phyloP scores from a whole-genome alignment of 371 early-diverging fungal genomes.

The Saksenaea oblongispora region DNA sequence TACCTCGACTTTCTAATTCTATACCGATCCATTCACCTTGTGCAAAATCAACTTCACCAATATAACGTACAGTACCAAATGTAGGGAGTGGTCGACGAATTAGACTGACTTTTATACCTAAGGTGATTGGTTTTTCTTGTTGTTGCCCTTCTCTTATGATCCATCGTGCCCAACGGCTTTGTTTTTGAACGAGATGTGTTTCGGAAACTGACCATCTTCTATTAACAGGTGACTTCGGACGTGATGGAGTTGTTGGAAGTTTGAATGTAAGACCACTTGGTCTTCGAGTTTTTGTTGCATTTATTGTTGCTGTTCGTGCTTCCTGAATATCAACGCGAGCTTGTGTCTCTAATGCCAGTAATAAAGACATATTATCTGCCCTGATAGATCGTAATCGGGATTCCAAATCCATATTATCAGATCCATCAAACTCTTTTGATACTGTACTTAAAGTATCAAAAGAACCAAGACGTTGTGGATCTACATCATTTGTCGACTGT shows the following conservation, averaged over 20 bases:
- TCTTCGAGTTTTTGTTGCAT: not conserved
- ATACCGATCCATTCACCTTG: conserved; percentile 41
- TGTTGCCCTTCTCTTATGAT: not conserved
- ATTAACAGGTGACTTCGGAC: not conserved
- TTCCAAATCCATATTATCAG: conserved; percentile 16
- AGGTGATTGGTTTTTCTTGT: conserved; percentile 1
- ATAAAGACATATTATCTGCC: conserved; percentile 32
- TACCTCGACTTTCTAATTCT: conserved; percentile 40
- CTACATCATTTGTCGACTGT: not conserved
- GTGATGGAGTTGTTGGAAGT: conserved; percentile 28
- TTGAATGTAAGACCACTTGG: conserved; percentile 25
- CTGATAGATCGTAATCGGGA: conserved; percentile 21
- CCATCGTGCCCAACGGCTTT: not conserved
- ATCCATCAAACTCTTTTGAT: not conserved
- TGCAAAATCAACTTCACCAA: conserved; percentile 30
- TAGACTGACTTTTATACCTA: conserved; percentile 30
- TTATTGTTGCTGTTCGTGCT: not conserved
- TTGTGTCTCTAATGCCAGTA: conserved; percentile 37
- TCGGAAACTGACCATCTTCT: conserved; percentile 3
- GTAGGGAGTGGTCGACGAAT: conserved; percentile 34
- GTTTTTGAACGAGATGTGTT: not conserved
- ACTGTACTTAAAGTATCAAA: not conserved
- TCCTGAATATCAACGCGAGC: conserved; percentile 30
- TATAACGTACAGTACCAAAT: conserved; percentile 30
- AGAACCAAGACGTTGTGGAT: not conserved